phyloP scores from a whole-genome alignment of 2,329 filamentous ascomycete genomes.

The Aureobasidium sp. region DNA sequence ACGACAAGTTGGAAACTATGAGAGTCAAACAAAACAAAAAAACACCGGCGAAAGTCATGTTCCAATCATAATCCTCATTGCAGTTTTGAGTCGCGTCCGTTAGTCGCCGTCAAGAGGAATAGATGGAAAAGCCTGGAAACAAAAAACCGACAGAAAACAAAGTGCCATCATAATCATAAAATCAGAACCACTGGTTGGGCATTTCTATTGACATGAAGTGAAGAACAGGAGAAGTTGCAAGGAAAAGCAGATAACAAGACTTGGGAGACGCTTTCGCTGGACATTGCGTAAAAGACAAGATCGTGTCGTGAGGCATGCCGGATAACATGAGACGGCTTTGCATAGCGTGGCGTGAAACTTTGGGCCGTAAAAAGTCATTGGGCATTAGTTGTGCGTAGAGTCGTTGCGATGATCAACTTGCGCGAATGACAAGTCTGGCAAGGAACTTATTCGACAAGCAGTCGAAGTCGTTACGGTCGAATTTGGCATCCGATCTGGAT shows the following conservation, averaged over 20 bases:
- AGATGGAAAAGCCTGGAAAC: not conserved
- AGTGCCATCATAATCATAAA: slow-evolving; percentile 3
- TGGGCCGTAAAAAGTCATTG: slow-evolving; percentile 14
- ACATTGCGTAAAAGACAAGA: not conserved
- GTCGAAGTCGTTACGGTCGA: slow-evolving; percentile 89
- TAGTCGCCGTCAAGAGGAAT: not conserved
- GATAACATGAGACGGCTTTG: not conserved
- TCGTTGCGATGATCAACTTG: slow-evolving; percentile 50
- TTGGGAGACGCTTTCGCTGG: slow-evolving; percentile 3
- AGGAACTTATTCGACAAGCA: slow-evolving; percentile 95
- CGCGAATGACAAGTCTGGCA: slow-evolving; percentile 90
- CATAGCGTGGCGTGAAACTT: not conserved
- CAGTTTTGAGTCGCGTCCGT: not conserved
- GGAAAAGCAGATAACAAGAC: not conserved
- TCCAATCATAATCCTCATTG: not conserved
- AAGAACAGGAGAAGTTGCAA: not conserved
- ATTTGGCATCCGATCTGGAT: slow-evolving; percentile 68
- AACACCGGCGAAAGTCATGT: not conserved
- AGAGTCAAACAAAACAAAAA: not conserved
- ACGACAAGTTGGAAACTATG: no score
- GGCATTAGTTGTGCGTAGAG: not conserved
- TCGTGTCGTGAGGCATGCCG: slow-evolving; percentile 11
- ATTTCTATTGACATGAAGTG: slow-evolving; percentile 10
- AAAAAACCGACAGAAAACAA: not conserved
- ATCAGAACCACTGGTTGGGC: not conserved